Percentiles rank a stretch among this genome's conserved stretches.
Conservation (phyloP, 1,284 basidiomycete genomes). For the Exobasidium rhododendri region DNA sequence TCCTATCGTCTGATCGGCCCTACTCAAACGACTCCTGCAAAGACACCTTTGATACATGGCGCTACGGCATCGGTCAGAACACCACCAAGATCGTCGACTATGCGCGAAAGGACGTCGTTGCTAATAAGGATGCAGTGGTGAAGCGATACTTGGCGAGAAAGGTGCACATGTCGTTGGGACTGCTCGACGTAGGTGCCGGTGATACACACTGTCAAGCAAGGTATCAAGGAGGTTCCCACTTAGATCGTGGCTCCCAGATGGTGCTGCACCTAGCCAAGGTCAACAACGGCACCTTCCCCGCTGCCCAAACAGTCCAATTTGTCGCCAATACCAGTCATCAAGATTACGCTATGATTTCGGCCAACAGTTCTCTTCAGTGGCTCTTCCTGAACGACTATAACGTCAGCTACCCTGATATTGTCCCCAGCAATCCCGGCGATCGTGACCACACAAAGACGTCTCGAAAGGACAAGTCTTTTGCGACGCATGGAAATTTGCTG, state of each 20-base stretch:
- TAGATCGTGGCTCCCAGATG: slow-evolving; percentile 45
- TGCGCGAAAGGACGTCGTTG: slow-evolving; percentile 35
- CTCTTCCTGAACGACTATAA: slow-evolving; percentile 38
- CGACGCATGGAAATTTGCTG: slow-evolving; percentile 29
- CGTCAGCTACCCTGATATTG: slow-evolving; percentile 25
- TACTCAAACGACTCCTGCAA: slow-evolving; percentile 20
- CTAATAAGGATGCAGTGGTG: slow-evolving; percentile 27
- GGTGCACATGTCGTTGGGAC: slow-evolving; percentile 37
- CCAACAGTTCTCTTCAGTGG: slow-evolving; percentile 34
- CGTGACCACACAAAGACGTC: slow-evolving; percentile 15
- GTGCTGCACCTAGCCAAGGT: slow-evolving; percentile 23
- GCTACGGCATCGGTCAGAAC: slow-evolving; percentile 37
- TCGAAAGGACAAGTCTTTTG: slow-evolving; percentile 19
- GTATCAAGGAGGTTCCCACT: slow-evolving; percentile 43
- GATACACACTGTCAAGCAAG: slow-evolving; percentile 46
- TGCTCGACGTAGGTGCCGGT: slow-evolving; percentile 45
- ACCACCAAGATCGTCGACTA: slow-evolving; percentile 25
- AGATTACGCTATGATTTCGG: slow-evolving; percentile 49
- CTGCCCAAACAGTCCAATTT: slow-evolving; percentile 34
- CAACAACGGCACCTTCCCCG: slow-evolving; percentile 27
- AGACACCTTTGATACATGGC: slow-evolving; percentile 27
- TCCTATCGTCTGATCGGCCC: slow-evolving; percentile 32
- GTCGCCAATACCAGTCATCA: slow-evolving; percentile 46
- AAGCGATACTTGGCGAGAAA: slow-evolving; percentile 32
- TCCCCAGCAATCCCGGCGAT: slow-evolving; percentile 35